phyloP scores from a whole-genome alignment of 352 stramenopile genomes.

The Globisporangium uncinulatum region DNA sequence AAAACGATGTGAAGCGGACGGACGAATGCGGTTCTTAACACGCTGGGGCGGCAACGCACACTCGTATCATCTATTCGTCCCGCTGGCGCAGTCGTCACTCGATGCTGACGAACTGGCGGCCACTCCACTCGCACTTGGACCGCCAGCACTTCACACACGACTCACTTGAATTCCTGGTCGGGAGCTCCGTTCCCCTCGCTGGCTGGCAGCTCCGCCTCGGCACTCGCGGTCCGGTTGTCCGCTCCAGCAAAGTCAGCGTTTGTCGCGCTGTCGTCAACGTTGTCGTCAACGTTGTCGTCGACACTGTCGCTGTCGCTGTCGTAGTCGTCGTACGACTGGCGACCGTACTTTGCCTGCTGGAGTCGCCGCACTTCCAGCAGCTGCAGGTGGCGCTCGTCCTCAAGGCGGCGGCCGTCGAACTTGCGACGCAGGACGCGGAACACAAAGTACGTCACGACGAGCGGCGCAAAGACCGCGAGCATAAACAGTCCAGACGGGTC shows the following conservation, averaged over 20 bases:
- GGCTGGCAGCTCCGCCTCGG: neutral
- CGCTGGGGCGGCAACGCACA: neutral
- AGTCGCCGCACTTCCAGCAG: constrained; percentile 64
- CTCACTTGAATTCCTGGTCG: neutral
- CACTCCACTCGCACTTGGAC: neutral
- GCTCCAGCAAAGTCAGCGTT: neutral
- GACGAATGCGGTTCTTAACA: too few species aligned
- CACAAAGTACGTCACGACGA: constrained; percentile 45
- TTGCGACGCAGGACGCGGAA: constrained; percentile 42
- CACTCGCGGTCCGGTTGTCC: neutral
- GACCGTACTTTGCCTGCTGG: constrained; percentile 70
- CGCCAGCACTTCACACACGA: neutral
- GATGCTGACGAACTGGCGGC: neutral
- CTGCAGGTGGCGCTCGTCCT: constrained; percentile 45
- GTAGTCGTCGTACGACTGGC: constrained; percentile 31
- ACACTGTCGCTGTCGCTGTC: constrained; percentile 40
- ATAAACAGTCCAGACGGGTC: constrained; percentile 69
- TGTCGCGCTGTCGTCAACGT: constrained; percentile 25
- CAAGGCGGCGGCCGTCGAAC: constrained; percentile 20
- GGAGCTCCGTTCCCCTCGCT: neutral
- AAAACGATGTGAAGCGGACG: too few species aligned
- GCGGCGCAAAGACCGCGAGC: constrained; percentile 47
- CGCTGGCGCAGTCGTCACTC: neutral
- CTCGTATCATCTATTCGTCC: neutral
- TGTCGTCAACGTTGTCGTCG: constrained; percentile 15